Conservation (phyloP, 1,139 yeast species). For the Suhomyces chickasaworum region DNA sequence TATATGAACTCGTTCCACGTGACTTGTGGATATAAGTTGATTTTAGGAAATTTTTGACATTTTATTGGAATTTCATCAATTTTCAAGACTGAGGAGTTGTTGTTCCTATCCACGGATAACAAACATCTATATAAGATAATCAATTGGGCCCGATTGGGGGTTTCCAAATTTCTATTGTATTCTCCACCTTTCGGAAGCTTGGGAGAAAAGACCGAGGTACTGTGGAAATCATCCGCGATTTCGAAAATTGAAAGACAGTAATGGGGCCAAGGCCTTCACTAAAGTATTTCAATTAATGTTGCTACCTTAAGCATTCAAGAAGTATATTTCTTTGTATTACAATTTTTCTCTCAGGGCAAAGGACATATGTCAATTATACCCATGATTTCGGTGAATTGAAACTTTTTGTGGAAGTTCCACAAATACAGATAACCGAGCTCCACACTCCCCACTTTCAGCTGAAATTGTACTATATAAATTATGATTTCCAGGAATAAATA, state of each 20-base stretch:
- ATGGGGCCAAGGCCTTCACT: no score
- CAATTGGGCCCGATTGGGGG: neutral
- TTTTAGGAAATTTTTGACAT: no score
- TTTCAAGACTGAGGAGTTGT: no score
- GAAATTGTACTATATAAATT: slow-evolving; percentile 10
- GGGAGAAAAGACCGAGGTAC: slow-evolving; percentile 1
- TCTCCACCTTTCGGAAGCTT: slow-evolving; percentile 1
- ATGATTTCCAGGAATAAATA: neutral
- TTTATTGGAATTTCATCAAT: no score
- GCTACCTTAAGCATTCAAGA: neutral
- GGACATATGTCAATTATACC: neutral
- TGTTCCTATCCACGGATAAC: no score
- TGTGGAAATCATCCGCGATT: neutral
- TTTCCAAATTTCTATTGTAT: neutral
- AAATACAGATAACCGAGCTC: slow-evolving; percentile 10
- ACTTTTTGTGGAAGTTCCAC: neutral
- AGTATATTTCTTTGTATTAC: no score
- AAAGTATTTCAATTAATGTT: neutral
- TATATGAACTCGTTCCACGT: no score
- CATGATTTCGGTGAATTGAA: neutral
- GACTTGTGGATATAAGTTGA: no score
- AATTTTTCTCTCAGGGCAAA: no score
- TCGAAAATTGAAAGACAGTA: neutral
- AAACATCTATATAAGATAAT: no score
- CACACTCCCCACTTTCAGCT: slow-evolving; percentile 14